A percentile compares a stretch with the other conserved stretches of the same genome.
Conservation (phyloP, 1,284 basidiomycete genomes). For the Trichosporon ovoides region DNA sequence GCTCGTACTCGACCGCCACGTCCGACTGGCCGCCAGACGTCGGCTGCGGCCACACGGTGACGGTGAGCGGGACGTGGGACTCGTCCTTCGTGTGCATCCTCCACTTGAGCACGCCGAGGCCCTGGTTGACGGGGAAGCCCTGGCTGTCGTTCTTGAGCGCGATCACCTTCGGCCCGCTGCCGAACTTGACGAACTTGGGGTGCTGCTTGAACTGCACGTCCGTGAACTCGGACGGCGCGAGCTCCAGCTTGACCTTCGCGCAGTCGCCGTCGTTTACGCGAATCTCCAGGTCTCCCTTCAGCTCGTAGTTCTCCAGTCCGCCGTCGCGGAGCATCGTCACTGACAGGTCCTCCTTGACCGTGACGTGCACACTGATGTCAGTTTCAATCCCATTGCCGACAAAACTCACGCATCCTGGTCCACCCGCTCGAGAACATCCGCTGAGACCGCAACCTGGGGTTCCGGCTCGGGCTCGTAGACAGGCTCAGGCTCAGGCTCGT, state of each 20-base stretch:
- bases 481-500: slow-evolving; percentile 53
- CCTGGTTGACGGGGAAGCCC: slow-evolving; percentile 81
- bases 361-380: slow-evolving; percentile 67
- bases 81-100: slow-evolving; percentile 86
- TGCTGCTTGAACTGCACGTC: slow-evolving; percentile 91
- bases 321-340: slow-evolving; percentile 82
- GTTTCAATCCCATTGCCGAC: neutral
- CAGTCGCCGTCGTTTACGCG: slow-evolving; percentile 69
- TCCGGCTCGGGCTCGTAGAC: slow-evolving; percentile 54
- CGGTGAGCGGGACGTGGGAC: slow-evolving; percentile 83
- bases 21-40: slow-evolving; percentile 84
- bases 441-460: slow-evolving; percentile 48
- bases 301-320: slow-evolving; percentile 78
- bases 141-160: slow-evolving; percentile 77
- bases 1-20: slow-evolving; percentile 94
- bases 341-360: slow-evolving; percentile 76
- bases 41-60: slow-evolving; percentile 94
- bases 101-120: slow-evolving; percentile 86
- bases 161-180: slow-evolving; percentile 60
- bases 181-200: slow-evolving; percentile 85
- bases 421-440: slow-evolving; percentile 67
- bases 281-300: slow-evolving; percentile 91
- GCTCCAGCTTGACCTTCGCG: slow-evolving; percentile 69
- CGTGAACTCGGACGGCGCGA: slow-evolving; percentile 63
- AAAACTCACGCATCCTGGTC: slow-evolving; percentile 64